Evolutionary conservation across 371 early-diverging fungal species (phyloP).

Genomic region (Circinella umbellata): DNA sequence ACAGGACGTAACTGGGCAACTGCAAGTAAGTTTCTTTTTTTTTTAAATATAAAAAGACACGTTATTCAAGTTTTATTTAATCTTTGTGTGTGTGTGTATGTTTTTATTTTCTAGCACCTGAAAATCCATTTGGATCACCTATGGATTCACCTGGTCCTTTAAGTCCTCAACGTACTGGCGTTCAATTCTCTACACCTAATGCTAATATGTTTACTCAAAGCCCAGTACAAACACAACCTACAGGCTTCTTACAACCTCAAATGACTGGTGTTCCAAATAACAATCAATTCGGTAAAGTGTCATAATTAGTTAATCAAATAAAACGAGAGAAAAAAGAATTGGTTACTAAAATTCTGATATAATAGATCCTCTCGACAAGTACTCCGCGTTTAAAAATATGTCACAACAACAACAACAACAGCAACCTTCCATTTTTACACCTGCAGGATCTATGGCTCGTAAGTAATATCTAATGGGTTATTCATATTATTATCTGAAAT

Average conservation of each 20-base stretch:
- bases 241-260: slow-evolving; percentile 42
- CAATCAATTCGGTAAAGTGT: slow-evolving; percentile 14
- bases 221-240: slow-evolving; percentile 36
- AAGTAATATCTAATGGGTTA: neutral
- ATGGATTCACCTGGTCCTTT: slow-evolving; percentile 30
- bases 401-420: slow-evolving; percentile 12
- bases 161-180: slow-evolving; percentile 38
- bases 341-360: neutral
- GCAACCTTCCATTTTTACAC: slow-evolving; percentile 23
- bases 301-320: neutral
- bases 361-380: slow-evolving; percentile 5
- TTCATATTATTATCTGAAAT: neutral
- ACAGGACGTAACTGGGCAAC: slow-evolving; percentile 61
- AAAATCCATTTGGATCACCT: slow-evolving; percentile 62
- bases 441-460: slow-evolving; percentile 30
- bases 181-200: slow-evolving; percentile 50
- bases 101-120: slow-evolving; percentile 38
- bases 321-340: neutral
- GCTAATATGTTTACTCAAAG: slow-evolving; percentile 41
- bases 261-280: slow-evolving; percentile 44
- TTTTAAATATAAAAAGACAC: too few species aligned
- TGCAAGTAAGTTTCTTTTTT: slow-evolving; percentile 45
- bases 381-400: slow-evolving; percentile 7
- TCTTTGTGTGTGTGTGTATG: too few species aligned
- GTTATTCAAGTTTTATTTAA: too few species aligned